Evolutionary conservation across 31 red algal species (phyloP).

Genomic region (Pterothamnion heteromorphum): DNA sequence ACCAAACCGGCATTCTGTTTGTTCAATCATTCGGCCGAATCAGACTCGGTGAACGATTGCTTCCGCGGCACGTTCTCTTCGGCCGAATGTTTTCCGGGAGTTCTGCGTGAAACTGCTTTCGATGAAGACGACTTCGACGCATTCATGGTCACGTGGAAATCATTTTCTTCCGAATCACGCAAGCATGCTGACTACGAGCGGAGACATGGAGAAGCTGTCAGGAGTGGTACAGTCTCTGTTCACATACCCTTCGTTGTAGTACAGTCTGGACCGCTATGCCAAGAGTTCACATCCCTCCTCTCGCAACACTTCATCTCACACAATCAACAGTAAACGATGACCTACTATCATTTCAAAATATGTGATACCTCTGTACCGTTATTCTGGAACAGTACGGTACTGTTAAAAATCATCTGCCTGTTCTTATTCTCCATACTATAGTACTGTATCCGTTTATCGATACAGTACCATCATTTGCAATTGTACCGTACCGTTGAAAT

Average conservation of each 20-base stretch:
- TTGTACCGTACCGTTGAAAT: background rate
- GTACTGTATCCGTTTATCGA: background rate
- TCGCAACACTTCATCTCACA: background rate
- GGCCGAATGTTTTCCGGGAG: background rate
- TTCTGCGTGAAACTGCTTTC: background rate
- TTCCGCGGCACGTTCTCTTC: background rate
- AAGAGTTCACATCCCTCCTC: background rate
- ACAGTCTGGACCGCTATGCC: background rate
- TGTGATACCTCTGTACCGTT: background rate
- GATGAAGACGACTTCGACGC: background rate
- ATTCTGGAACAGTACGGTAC: background rate
- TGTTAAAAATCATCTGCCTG: background rate
- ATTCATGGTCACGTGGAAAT: background rate
- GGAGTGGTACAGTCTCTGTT: background rate
- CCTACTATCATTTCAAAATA: background rate
- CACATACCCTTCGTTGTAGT: background rate
- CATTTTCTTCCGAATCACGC: background rate
- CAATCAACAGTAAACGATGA: background rate
- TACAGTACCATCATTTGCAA: background rate
- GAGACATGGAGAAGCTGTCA: background rate
- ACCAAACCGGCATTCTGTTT: background rate
- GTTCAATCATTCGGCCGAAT: conserved; percentile 14
- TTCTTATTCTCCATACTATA: background rate
- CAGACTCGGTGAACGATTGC: conserved; percentile 12
- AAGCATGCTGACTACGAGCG: conserved; percentile 4